Evolutionary conservation across 1,284 basidiomycete species (phyloP).

Genomic region (Puccinia triticina): DNA sequence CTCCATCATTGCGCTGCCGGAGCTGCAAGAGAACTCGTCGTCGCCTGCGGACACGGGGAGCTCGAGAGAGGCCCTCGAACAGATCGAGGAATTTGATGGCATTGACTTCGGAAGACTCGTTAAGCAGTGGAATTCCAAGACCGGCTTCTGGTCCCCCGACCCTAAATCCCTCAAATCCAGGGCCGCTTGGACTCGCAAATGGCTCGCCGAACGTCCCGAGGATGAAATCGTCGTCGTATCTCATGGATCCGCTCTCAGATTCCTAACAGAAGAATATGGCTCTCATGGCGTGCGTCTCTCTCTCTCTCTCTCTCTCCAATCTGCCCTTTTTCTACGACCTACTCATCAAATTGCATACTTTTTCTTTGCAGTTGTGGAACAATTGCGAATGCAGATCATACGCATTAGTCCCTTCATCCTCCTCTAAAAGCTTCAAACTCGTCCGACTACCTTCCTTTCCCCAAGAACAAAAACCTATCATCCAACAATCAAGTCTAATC

Average conservation of each 20-base stretch:
- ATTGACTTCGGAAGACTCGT: conserved; percentile 41
- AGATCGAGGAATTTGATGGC: conserved; percentile 36
- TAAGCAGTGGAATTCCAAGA: conserved; percentile 47
- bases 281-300: conserved; percentile 22
- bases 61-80: conserved; percentile 14
- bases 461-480: conserved; percentile 16
- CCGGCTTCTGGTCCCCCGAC: conserved; percentile 45
- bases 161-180: conserved; percentile 25
- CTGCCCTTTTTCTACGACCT: not conserved
- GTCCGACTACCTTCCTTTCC: conserved; percentile 10
- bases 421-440: conserved; percentile 1
- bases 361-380: not conserved
- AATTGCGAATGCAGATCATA: conserved; percentile 15
- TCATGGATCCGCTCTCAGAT: conserved; percentile 43
- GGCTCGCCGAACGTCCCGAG: conserved; percentile 43
- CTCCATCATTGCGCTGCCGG: conserved; percentile 32
- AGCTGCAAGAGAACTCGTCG: conserved; percentile 41
- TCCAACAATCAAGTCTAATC: conserved; percentile 8
- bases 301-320: not conserved
- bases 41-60: conserved; percentile 51
- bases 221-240: conserved; percentile 48
- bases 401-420: not conserved
- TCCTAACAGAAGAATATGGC: conserved; percentile 45
- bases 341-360: not conserved
- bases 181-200: conserved; percentile 42